Evolutionary conservation across 176 grass and related monocot genomes (phyloP).

Genomic region (Oryza longistaminata): DNA sequence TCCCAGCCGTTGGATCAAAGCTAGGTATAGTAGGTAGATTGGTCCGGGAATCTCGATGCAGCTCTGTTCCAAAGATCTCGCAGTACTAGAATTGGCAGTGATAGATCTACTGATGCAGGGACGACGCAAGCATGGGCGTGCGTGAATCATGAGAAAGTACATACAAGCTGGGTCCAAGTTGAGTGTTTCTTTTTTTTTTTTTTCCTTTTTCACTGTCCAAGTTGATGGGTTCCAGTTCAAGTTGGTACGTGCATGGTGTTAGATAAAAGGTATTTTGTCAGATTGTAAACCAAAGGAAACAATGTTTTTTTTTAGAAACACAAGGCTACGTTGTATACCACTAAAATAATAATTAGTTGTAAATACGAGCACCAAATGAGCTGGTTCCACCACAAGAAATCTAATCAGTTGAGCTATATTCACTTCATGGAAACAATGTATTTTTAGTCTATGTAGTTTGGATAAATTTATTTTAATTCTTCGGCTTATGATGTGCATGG

Average conservation of each 20-base stretch:
- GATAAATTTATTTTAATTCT: not conserved
- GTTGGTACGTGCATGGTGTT: not conserved
- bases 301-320: not conserved
- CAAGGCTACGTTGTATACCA: accelerated
- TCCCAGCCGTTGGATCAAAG: not conserved
- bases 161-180: not conserved
- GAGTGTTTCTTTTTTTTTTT: too few relatives aligned
- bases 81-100: not conserved
- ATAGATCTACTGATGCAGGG: not conserved
- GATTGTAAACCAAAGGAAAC: not conserved
- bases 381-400: accelerated
- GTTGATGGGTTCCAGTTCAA: not conserved
- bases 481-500: not conserved
- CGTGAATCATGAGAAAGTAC: not conserved
- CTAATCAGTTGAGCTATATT: accelerated
- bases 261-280: not conserved
- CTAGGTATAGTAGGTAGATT: not conserved
- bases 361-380: too few relatives aligned
- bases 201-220: not conserved
- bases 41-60: not conserved
- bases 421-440: not conserved
- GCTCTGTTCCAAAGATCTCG: constrained; percentile 18
- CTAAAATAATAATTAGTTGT: too few relatives aligned
- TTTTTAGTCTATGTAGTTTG: not conserved
- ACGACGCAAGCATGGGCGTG: not conserved